Evolutionary conservation across 1,139 yeast species (phyloP), one percentile per base, ranked within the genome.

Genomic region (Yamadazyma trypodendri): DNA sequence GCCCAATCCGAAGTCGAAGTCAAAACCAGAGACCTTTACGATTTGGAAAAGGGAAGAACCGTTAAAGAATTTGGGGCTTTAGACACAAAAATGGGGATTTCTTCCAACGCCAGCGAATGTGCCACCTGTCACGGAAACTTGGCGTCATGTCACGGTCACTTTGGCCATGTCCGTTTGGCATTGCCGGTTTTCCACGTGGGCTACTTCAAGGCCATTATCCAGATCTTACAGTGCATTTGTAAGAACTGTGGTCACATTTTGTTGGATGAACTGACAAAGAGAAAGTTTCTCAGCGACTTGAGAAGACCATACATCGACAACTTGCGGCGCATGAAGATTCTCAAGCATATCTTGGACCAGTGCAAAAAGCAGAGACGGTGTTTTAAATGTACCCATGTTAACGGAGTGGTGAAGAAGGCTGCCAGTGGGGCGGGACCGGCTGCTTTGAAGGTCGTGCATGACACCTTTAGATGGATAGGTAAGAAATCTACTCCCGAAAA

Each of bases 131-230:
- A 81, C 51, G 97, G 97, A 7, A 82, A 82, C 51, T 68, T 94
- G 52, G 96, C 96, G 0, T 79, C 95, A 1, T 94, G 99, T 60
- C 97, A 92, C 63, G 99, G 99, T 38, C 99, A 94, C 65, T 94
- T 94, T 60, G 99, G 99, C 31, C 96, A 94, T 56, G 79, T 94
- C 46, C 79, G 88, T 50, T 72, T 94, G 38, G 96, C 97, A 0
- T 69, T 94, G 35, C 99, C 99, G 2, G 97, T 90, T 13, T 94
- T 92, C 65, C 98, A 94, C 57, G 95, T 92, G 32, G 99, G 99
- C 5, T 94, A 89, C 59, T 92, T 94, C 73, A 92, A 90, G 60
- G 83, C 94, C 28, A 86, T 88, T 28, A 86, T 94, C 47, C 84
- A 82, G 54, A 90, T 94, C 36, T 67, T 94, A 40, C 98, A 94